Conservation (phyloP, 176 grass and related monocot genomes). For the Aegilops sharonensis region DNA sequence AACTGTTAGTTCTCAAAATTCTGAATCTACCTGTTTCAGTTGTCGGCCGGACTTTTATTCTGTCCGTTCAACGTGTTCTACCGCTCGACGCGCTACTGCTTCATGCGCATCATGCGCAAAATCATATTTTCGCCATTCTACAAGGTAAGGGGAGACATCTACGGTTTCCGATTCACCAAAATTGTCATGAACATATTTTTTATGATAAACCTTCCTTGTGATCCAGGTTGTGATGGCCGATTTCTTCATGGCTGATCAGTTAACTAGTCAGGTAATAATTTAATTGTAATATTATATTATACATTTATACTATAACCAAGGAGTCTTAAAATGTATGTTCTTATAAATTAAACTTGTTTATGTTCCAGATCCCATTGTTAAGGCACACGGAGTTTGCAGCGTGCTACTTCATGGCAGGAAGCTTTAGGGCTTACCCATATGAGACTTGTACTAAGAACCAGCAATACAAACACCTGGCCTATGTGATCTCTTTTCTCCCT, state of each 20-base stretch:
- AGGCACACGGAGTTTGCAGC: too few relatives aligned
- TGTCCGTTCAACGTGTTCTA: conserved; percentile 90
- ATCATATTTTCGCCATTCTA: conserved; percentile 86
- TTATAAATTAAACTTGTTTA: too few relatives aligned
- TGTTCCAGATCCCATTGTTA: too few relatives aligned
- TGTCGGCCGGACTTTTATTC: conserved; percentile 49
- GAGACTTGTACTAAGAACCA: too few relatives aligned
- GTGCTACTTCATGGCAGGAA: too few relatives aligned
- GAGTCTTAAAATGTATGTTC: not conserved
- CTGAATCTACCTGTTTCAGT: conserved; percentile 34
- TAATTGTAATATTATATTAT: not conserved
- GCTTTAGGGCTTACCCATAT: too few relatives aligned
- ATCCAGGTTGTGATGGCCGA: conserved; percentile 91
- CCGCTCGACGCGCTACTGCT: conserved; percentile 74
- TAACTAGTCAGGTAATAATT: conserved; percentile 88
- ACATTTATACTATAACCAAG: not conserved
- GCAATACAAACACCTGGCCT: too few relatives aligned
- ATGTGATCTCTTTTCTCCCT: too few relatives aligned
- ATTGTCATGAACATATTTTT: not conserved
- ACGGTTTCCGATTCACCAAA: not conserved
- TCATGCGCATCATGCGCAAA: conserved; percentile 78
- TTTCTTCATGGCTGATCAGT: conserved; percentile 99
- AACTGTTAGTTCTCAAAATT: not conserved
- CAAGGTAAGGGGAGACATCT: conserved; percentile 40
- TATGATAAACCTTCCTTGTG: not conserved